Percentiles rank a stretch among this genome's conserved stretches.
These are phyloP conservation scores for Omphalotus olearius DNA, from an alignment of 1,284 basidiomycete species.

Conservation along the genomic window DNA sequence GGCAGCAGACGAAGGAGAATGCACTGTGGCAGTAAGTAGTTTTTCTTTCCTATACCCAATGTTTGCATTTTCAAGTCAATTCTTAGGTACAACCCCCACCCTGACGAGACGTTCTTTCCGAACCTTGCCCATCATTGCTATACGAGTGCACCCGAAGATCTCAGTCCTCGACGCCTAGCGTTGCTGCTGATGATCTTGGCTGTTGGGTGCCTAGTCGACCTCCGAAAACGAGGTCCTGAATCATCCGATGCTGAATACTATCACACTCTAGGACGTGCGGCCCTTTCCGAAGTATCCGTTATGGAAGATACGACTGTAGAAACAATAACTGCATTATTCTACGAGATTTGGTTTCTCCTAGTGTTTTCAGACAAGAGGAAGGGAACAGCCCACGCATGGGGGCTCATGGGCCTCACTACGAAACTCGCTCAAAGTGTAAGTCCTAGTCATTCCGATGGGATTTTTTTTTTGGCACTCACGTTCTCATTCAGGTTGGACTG, in stretches of 20 bases:
- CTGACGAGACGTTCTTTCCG: conserved; percentile 47
- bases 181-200: conserved; percentile 43
- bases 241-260: conserved; percentile 49
- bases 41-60: conserved; percentile 9
- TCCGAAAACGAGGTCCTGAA: conserved; percentile 37
- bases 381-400: conserved; percentile 48
- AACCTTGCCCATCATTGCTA: conserved; percentile 49
- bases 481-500: conserved; percentile 46
- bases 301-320: conserved; percentile 58
- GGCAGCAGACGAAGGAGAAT: conserved; percentile 42
- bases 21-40: conserved; percentile 44
- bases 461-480: conserved; percentile 14
- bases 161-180: conserved; percentile 45
- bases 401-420: conserved; percentile 58
- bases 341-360: conserved; percentile 43
- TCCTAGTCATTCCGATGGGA: conserved; percentile 16
- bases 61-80: too few species aligned
- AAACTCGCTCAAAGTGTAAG: conserved; percentile 63
- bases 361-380: conserved; percentile 47
- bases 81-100: conserved; percentile 50
- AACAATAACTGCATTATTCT: conserved; percentile 50
- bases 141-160: conserved; percentile 35
- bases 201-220: conserved; percentile 43
- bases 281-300: conserved; percentile 51
- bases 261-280: conserved; percentile 52